Evolutionary conservation across 805 yeast genomes (phyloP).

Genomic region (Tetrapisispora namnaoensis): DNA sequence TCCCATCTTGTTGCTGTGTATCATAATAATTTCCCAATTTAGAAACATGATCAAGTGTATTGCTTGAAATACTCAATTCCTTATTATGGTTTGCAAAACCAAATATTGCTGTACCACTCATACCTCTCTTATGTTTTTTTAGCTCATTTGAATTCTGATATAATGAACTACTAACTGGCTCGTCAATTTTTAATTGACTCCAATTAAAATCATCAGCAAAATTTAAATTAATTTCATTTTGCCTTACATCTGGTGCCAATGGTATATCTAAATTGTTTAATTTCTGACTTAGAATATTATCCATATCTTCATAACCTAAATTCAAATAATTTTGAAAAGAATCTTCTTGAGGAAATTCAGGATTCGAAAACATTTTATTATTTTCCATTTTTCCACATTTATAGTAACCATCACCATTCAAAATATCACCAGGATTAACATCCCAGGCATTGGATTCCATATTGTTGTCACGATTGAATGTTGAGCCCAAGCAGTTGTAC

Average conservation of each 20-base stretch:
- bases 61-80: conserved; percentile 53
- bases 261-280: conserved; percentile 59
- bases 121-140: conserved; percentile 44
- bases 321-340: conserved; percentile 18
- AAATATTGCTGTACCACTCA: conserved; percentile 74
- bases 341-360: neutral
- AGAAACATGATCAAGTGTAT: neutral
- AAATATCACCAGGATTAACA: conserved; percentile 1
- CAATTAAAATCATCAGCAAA: conserved; percentile 11
- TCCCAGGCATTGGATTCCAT: conserved; percentile 3
- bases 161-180: conserved; percentile 6
- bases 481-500: neutral
- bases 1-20: neutral
- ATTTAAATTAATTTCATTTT: neutral
- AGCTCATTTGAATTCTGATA: conserved; percentile 3
- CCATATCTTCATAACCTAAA: conserved; percentile 43
- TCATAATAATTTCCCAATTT: neutral
- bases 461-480: neutral
- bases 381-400: neutral
- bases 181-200: conserved; percentile 10
- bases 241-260: conserved; percentile 14
- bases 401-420: neutral
- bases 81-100: conserved; percentile 59
- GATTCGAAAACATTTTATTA: neutral
- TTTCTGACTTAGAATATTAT: conserved; percentile 47